These are phyloP conservation scores for Wallacemonas collosoma DNA, from an alignment of 208 protist genomes.

Conservation along the genomic window DNA sequence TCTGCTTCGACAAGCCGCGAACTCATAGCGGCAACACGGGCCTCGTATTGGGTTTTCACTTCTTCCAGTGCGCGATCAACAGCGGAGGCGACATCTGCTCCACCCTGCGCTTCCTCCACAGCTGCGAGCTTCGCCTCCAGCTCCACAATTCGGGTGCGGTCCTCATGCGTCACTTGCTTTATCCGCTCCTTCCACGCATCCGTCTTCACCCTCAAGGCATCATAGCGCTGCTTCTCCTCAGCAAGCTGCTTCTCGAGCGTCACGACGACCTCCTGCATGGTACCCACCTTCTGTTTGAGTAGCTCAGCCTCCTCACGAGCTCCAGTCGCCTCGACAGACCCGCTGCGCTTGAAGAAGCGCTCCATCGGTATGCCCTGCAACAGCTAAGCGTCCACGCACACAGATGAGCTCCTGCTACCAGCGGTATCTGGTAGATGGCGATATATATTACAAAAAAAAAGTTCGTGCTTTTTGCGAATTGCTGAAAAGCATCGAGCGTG, in stretches of 20 bases:
- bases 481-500: no score
- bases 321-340: constrained; percentile 19
- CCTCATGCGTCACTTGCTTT: constrained; percentile 37
- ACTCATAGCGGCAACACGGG: constrained; percentile 6
- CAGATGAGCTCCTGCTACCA: neutral
- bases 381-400: neutral
- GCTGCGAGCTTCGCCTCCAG: constrained; percentile 33
- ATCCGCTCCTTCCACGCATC: constrained; percentile 70
- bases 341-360: constrained; percentile 45
- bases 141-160: constrained; percentile 44
- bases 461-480: no score
- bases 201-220: constrained; percentile 44
- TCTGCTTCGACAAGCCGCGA: neutral
- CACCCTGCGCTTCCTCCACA: constrained; percentile 18
- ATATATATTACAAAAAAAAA: no score
- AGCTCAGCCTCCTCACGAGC: constrained; percentile 60
- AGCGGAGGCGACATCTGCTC: constrained; percentile 19
- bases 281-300: constrained; percentile 58
- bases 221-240: constrained; percentile 47
- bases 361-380: constrained; percentile 35
- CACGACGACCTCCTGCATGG: constrained; percentile 51
- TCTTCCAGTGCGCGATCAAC: constrained; percentile 26
- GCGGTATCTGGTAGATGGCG: no score
- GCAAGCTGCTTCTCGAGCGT: constrained; percentile 52
- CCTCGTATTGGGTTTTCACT: constrained; percentile 16